phyloP scores from a whole-genome alignment of 768 basidiomycete species.

The Kwoniella botswanensis region DNA sequence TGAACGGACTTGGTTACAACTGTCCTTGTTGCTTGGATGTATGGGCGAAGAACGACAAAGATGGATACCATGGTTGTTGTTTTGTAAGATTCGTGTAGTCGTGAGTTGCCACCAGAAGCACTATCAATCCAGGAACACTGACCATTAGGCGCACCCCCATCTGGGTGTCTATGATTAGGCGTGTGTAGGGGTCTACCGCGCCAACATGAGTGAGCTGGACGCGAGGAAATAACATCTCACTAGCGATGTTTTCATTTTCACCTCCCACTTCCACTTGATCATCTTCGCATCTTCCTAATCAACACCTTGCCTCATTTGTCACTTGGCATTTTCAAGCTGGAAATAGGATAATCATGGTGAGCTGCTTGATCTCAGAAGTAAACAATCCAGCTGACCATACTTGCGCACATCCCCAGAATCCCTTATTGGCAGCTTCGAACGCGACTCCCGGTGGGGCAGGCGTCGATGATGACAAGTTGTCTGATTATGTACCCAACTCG shows the following conservation, averaged over 20 bases:
- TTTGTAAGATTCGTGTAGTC: neutral
- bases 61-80: neutral
- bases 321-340: neutral
- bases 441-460: slow-evolving; percentile 24
- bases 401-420: slow-evolving; percentile 34
- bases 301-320: neutral
- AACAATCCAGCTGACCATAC: neutral
- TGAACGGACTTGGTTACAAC: no score
- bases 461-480: slow-evolving; percentile 79
- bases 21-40: neutral
- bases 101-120: neutral
- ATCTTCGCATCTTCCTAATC: neutral
- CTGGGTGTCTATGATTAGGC: neutral
- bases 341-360: slow-evolving; percentile 1
- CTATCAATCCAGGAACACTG: neutral
- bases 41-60: neutral
- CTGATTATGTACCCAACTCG: slow-evolving; percentile 81
- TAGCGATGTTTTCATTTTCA: slow-evolving; percentile 3
- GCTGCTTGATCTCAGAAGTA: neutral
- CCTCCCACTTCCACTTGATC: neutral
- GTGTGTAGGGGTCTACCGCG: neutral
- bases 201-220: neutral
- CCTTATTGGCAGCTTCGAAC: slow-evolving; percentile 45
- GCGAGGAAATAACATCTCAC: neutral
- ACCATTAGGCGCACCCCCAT: neutral